A percentile compares a stretch with the other conserved stretches of the same genome.
These are phyloP conservation scores for Colletotrichum sublineola DNA, from an alignment of 2,329 filamentous ascomycete species.

Conservation along the genomic window DNA sequence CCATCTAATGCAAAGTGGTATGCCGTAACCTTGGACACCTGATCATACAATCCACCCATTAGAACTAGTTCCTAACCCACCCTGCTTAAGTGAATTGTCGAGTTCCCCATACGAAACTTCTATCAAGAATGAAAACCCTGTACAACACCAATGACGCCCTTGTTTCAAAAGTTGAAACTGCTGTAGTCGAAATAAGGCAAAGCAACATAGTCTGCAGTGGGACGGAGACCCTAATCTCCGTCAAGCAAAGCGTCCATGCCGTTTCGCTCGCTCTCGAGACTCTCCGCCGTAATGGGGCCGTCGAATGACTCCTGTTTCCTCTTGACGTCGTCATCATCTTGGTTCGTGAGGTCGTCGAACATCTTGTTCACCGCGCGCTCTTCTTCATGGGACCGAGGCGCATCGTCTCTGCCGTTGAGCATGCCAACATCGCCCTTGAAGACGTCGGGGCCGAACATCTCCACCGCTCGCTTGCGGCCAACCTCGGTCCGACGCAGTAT, in stretches of 20 bases:
- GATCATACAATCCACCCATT: constrained; percentile 27
- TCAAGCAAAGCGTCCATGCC: constrained; percentile 62
- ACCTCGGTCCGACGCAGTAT: constrained; percentile 64
- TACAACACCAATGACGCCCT: not conserved
- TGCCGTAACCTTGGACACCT: constrained; percentile 24
- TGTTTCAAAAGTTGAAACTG: not conserved
- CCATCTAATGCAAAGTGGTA: constrained; percentile 40
- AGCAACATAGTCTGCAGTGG: constrained; percentile 6
- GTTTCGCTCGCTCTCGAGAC: constrained; percentile 60
- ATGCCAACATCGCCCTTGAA: constrained; percentile 54
- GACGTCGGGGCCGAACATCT: constrained; percentile 64
- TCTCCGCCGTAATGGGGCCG: constrained; percentile 56
- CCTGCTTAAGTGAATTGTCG: not conserved
- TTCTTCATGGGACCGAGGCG: constrained; percentile 53
- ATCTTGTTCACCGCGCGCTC: constrained; percentile 66
- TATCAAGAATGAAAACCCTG: not conserved
- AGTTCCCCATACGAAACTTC: constrained; percentile 14
- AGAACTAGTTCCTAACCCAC: not conserved
- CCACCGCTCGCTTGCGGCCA: constrained; percentile 64
- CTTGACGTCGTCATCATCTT: constrained; percentile 63
- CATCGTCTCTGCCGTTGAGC: constrained; percentile 41
- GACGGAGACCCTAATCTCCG: constrained; percentile 51
- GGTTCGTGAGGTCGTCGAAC: constrained; percentile 69
- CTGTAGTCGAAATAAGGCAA: not conserved
- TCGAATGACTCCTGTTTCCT: constrained; percentile 54